Evolutionary conservation across 164 flowering plant species (phyloP), one percentile per base, ranked within the genome.

Genomic region (Sextonia rubra): DNA sequence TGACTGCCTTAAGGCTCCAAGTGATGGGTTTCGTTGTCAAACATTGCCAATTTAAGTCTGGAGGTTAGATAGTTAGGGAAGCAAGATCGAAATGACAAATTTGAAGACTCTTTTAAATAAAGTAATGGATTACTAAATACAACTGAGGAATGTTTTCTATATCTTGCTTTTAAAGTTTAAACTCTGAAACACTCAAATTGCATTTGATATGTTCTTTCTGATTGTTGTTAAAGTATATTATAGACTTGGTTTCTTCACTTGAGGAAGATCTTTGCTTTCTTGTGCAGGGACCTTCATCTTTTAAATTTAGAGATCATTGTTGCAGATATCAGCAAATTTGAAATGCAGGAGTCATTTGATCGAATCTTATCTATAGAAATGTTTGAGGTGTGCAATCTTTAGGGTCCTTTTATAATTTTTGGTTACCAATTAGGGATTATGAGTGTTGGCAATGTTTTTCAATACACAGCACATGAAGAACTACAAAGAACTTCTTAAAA

Each of bases 391-490:
- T 61, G 63, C 62, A 60, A 49, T 23, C 47, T 26, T 71, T 3
- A 15, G 23, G 49, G 11, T 64, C n/a, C 11, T 64, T 62, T 30
- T 37, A 37, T 37, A 37, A 37, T 37, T 37, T 37, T 8, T 37
- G 44, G 44, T 37, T 37, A 37, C 44, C 44, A 37, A 37, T 37
- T 9, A 37, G 44, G 11, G 44, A 37, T 37, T 37, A 37, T 37
- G 44, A 37, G 44, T 37, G 44, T 37, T 37, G 44, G 44, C 44
- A 37, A 5, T 37, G 44, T 37, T 37, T 37, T 52, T 14, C 15
- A 22, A 70, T 11, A 7, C 20, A 52, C 86, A 94, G 99, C 97
- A 94, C 72, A 94, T 94, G 97, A 92, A 94, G 85, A 94, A 95
- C 81, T 95, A 95, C 69, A 72, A 84, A 74, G 90, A 85, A 65